These are phyloP conservation scores for Hericium coralloides DNA, from an alignment of 768 basidiomycete genomes.

Conservation along the genomic window DNA sequence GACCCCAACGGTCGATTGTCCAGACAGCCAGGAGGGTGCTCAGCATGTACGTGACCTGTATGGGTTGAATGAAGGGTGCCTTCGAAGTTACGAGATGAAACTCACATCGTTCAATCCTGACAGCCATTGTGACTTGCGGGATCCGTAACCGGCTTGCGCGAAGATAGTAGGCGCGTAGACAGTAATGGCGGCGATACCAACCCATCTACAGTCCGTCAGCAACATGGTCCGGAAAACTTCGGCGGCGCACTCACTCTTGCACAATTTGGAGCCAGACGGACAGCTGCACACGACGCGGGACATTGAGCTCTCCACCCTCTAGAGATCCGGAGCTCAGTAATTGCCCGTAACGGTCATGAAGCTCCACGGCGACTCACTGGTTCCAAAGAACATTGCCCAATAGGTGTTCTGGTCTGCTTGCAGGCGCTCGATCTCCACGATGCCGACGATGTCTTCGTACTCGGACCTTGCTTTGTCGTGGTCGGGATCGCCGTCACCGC, in stretches of 20 bases:
- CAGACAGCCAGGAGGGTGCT: conserved; percentile 31
- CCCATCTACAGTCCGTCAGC: conserved; percentile 21
- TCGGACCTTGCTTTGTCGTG: conserved; percentile 22
- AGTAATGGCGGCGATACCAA: conserved; percentile 37
- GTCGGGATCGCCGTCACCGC: conserved; percentile 20
- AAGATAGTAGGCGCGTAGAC: conserved; percentile 39
- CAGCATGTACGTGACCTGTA: conserved; percentile 34
- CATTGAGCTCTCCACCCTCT: conserved; percentile 30
- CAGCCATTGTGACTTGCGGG: conserved; percentile 35
- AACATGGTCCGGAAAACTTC: conserved; percentile 5
- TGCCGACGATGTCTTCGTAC: conserved; percentile 30
- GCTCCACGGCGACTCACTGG: conserved; percentile 18
- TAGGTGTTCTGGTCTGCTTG: conserved; percentile 32
- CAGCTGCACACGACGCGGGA: conserved; percentile 33
- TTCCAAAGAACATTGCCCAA: conserved; percentile 37
- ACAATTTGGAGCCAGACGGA: conserved; percentile 38
- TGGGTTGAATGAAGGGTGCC: neutral
- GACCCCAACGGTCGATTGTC: conserved; percentile 35
- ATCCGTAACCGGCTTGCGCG: conserved; percentile 32
- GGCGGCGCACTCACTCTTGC: conserved; percentile 25
- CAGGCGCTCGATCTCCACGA: conserved; percentile 30
- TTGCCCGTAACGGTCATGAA: neutral
- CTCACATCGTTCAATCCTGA: conserved; percentile 35
- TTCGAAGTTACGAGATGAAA: neutral
- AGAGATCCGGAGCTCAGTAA: neutral